A percentile compares a stretch with the other conserved stretches of the same genome.
Conservation (phyloP, 805 yeast species). For the Yamadazyma philogaea region DNA sequence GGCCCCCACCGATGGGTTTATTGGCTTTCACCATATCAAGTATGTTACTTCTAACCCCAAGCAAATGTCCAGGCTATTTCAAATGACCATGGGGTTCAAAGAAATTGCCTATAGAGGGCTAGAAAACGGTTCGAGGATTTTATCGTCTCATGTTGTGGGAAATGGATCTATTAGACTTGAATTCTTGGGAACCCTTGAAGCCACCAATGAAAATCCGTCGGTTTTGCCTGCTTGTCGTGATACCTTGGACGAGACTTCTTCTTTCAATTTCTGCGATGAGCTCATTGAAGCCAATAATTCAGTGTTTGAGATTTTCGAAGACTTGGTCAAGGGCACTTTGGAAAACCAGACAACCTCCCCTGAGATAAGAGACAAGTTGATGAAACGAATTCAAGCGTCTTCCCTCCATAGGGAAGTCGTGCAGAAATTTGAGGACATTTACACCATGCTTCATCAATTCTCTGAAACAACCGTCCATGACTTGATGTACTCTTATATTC, state of each 20-base stretch:
- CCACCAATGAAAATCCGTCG: constrained; percentile 14
- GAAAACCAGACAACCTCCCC: background rate
- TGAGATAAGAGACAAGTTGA: background rate
- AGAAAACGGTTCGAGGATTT: constrained; percentile 59
- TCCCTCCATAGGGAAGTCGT: constrained; percentile 11
- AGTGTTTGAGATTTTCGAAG: background rate
- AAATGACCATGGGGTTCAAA: constrained; percentile 58
- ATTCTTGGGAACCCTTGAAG: constrained; percentile 39
- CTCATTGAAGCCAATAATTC: constrained; percentile 2
- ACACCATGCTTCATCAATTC: background rate
- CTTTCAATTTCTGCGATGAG: constrained; percentile 4
- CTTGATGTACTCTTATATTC: constrained; percentile 8
- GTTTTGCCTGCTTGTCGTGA: constrained; percentile 4
- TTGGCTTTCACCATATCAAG: constrained; percentile 63
- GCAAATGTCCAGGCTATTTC: constrained; percentile 54
- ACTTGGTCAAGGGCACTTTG: background rate
- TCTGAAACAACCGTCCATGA: constrained; percentile 4
- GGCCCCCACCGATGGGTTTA: constrained; percentile 27
- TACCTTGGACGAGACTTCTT: background rate
- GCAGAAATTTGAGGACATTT: background rate
- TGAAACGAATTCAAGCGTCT: constrained; percentile 5
- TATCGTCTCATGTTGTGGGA: constrained; percentile 57
- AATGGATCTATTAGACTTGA: constrained; percentile 55
- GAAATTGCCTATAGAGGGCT: constrained; percentile 63
- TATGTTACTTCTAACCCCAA: constrained; percentile 75